phyloP scores from a whole-genome alignment of 1,284 basidiomycete genomes.

The Mycena citricolor region DNA sequence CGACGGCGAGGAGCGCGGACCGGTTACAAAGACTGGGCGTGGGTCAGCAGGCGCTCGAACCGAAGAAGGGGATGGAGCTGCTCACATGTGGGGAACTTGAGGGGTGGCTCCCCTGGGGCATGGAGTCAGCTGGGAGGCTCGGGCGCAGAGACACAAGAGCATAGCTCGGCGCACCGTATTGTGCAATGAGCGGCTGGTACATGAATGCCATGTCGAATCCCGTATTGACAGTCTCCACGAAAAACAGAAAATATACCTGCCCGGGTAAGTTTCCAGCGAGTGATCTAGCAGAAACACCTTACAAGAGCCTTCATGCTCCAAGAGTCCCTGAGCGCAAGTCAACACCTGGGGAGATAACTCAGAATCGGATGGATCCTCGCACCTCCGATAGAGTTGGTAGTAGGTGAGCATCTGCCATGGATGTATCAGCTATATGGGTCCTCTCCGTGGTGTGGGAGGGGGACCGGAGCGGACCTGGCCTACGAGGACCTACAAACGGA shows the following conservation, averaged over 20 bases:
- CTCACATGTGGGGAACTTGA: conserved; percentile 37
- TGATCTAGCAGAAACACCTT: conserved; percentile 7
- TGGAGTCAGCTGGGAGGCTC: neutral
- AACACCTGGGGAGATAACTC: conserved; percentile 9
- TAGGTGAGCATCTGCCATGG: conserved; percentile 40
- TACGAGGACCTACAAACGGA: conserved; percentile 32
- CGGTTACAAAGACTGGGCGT: conserved; percentile 22
- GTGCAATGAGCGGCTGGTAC: conserved; percentile 44
- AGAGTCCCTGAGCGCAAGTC: conserved; percentile 34
- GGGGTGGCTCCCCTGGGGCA: conserved; percentile 30
- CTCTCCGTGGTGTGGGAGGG: too few species aligned
- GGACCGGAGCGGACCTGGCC: conserved; percentile 33
- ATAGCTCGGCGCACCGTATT: conserved; percentile 44
- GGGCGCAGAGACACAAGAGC: neutral
- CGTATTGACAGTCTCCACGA: conserved; percentile 44
- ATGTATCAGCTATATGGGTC: too few species aligned
- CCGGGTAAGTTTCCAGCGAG: neutral
- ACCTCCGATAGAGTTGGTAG: conserved; percentile 35
- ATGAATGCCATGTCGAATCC: conserved; percentile 44
- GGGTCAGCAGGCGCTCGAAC: conserved; percentile 31
- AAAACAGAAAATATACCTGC: conserved; percentile 42
- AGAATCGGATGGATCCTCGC: conserved; percentile 18
- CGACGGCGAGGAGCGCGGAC: conserved; percentile 3
- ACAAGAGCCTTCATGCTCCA: conserved; percentile 43
- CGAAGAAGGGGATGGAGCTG: neutral